Base-by-base conservation (phyloP, 2,329 filamentous ascomycete species). In the Verticillium isaacii region DNA sequence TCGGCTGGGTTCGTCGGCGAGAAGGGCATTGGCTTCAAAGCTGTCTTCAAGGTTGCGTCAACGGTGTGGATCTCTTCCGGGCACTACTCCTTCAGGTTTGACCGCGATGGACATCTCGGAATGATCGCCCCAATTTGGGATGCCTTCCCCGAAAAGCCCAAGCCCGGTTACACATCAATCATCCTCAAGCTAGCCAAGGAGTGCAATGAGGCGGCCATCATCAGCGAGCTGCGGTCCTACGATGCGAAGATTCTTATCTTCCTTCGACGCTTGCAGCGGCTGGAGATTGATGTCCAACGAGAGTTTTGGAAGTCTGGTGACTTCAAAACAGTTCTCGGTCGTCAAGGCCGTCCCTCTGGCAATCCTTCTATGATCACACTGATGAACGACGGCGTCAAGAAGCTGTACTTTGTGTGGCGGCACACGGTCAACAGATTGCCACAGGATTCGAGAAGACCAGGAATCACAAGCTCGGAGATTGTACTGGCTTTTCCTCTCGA, bases 11-110 rank as follows among this genome's bases (percentile, higher is more conserved):
- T 67, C 50, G 69, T 74, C 32, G 73, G 73, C 8, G 72, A 74
- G 54, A 75, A 74, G 59, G 73, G 73, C 32, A 73, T 75, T 37
- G 73, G 73, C 11, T 75, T 74, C 70, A 74, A 74, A 62, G 66
- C 72, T 0, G 71, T 73, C 5, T 75, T 75, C 64, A 71, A 68
- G 25, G 71, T 72, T 0, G 69, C 73, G 1, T 59, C 67, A 19
- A 58, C 59, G 1, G 73, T 76, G 17, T 71, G 64, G 59, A 71
- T 76, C 29, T 62, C 62, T 5, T 74, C 70, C 19, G 67, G 70
- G 8, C 45, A 69, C 34, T 74, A 68, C 61, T 58, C 63, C 3
- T 77, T 76, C 69, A 67, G 68, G 25, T 72, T 76, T 59, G 72
- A 75, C 54, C 68, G 67, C 14, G 61, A 64, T 17, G 60, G 62